A percentile compares a stretch with the other conserved stretches of the same genome.
These are phyloP conservation scores for Pichia sp. DNA, from an alignment of 1,139 yeast species.

Conservation along the genomic window DNA sequence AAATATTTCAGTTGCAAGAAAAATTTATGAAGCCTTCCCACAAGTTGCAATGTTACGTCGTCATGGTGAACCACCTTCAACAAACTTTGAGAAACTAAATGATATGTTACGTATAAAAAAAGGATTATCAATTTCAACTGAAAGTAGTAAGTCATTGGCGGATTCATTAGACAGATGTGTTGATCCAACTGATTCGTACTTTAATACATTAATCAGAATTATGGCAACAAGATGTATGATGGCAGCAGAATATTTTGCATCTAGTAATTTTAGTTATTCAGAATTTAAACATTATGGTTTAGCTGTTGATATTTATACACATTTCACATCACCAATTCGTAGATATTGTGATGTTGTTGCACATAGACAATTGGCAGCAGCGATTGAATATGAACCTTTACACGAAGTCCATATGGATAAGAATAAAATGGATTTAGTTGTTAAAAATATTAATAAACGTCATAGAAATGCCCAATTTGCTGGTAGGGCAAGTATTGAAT, in stretches of 20 bases:
- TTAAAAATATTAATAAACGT: slow-evolving; percentile 83
- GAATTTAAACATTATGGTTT: slow-evolving; percentile 96
- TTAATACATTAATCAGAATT: slow-evolving; percentile 88
- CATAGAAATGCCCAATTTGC: slow-evolving; percentile 99
- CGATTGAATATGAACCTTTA: slow-evolving; percentile 85
- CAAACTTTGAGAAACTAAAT: slow-evolving; percentile 82
- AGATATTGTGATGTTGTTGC: slow-evolving; percentile 97
- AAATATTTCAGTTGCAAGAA: slow-evolving; percentile 90
- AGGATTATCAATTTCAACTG: slow-evolving; percentile 70
- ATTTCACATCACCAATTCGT: slow-evolving; percentile 97
- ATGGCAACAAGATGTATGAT: slow-evolving; percentile 99
- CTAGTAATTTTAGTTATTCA: slow-evolving; percentile 89
- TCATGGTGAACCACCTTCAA: slow-evolving; percentile 93
- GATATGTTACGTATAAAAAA: slow-evolving; percentile 86
- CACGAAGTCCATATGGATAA: slow-evolving; percentile 83
- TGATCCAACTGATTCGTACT: slow-evolving; percentile 78
- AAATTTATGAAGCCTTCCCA: slow-evolving; percentile 87
- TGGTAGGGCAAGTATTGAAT: slow-evolving; percentile 95
- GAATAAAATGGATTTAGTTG: slow-evolving; percentile 80
- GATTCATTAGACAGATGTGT: slow-evolving; percentile 86
- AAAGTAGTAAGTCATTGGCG: slow-evolving; percentile 85
- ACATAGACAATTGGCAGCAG: slow-evolving; percentile 95
- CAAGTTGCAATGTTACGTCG: slow-evolving; percentile 98
- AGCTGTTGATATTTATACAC: slow-evolving; percentile 96
- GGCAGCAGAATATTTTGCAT: slow-evolving; percentile 96